A percentile compares a stretch with the other conserved stretches of the same genome.
Evolutionary conservation across 2,329 filamentous ascomycete species (phyloP).

Genomic region (Cryphonectria parasitica): DNA sequence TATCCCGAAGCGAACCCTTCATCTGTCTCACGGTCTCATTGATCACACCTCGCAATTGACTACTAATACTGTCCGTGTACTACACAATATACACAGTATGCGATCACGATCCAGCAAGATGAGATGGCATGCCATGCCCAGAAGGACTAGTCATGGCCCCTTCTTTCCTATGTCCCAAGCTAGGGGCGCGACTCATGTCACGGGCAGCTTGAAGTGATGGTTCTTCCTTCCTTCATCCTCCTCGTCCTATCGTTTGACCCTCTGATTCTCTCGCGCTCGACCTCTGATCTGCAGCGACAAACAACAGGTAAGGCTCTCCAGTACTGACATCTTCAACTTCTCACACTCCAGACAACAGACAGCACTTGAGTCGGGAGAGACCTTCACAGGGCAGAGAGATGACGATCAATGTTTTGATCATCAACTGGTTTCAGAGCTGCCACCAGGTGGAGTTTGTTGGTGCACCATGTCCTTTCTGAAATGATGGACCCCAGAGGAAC

Average conservation of each 20-base stretch:
- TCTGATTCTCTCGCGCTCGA: neutral
- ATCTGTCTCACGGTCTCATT: neutral
- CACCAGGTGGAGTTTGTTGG: neutral
- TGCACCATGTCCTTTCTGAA: conserved; percentile 5
- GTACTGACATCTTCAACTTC: neutral
- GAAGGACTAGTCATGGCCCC: conserved; percentile 5
- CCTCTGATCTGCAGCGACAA: neutral
- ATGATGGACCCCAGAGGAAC: conserved; percentile 10
- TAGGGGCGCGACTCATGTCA: neutral
- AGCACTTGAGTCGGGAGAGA: neutral
- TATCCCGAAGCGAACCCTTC: neutral
- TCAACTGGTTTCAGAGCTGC: conserved; percentile 22
- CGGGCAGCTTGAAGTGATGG: neutral
- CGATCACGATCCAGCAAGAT: neutral
- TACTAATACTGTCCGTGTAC: neutral
- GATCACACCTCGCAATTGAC: neutral
- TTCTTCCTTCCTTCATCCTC: neutral
- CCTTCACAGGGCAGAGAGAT: neutral
- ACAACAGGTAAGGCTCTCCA: neutral
- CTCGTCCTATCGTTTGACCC: neutral
- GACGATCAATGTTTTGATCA: neutral
- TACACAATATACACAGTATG: neutral
- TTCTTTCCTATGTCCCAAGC: neutral
- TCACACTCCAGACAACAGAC: neutral
- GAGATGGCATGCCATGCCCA: neutral